Evolutionary conservation across 202 grass and related monocot species (phyloP).

Genomic region (Panicum hallii): DNA sequence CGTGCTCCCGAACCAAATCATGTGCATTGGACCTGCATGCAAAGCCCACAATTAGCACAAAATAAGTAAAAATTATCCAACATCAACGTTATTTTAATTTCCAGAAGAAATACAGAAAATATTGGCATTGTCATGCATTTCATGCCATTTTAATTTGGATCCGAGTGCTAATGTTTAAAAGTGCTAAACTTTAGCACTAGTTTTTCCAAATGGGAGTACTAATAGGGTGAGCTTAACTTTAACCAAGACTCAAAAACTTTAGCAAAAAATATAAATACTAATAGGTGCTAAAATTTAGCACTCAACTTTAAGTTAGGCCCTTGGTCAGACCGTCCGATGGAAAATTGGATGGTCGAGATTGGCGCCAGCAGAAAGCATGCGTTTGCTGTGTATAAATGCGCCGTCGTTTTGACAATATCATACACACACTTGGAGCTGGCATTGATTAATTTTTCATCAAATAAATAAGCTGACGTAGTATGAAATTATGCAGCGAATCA

Average conservation of each 20-base stretch:
- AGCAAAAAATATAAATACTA: too few species aligned
- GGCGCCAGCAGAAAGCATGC: neutral
- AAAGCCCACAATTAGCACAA: neutral
- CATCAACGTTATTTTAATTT: neutral
- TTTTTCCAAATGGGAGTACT: too few species aligned
- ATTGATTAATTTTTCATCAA: neutral
- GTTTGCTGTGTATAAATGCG: neutral
- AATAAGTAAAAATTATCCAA: neutral
- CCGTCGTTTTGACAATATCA: slow-evolving; percentile 15
- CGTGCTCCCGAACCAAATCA: slow-evolving; percentile 79
- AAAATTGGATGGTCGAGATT: neutral
- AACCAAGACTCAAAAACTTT: too few species aligned
- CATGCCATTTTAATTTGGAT: neutral
- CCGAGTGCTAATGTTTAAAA: too few species aligned
- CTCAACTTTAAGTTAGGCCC: too few species aligned
- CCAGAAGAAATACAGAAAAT: neutral
- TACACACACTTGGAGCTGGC: neutral
- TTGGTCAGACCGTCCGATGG: neutral
- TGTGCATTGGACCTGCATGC: slow-evolving; percentile 59
- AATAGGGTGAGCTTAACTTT: too few species aligned
- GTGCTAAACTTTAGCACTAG: too few species aligned
- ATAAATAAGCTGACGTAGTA: slow-evolving; percentile 12
- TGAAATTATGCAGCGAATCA: neutral
- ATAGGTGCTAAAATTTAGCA: too few species aligned
- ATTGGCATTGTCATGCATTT: neutral